Base-by-base conservation (phyloP, 495 filamentous ascomycete genomes). In the Aspergillus sclerotiicarbonarius region DNA sequence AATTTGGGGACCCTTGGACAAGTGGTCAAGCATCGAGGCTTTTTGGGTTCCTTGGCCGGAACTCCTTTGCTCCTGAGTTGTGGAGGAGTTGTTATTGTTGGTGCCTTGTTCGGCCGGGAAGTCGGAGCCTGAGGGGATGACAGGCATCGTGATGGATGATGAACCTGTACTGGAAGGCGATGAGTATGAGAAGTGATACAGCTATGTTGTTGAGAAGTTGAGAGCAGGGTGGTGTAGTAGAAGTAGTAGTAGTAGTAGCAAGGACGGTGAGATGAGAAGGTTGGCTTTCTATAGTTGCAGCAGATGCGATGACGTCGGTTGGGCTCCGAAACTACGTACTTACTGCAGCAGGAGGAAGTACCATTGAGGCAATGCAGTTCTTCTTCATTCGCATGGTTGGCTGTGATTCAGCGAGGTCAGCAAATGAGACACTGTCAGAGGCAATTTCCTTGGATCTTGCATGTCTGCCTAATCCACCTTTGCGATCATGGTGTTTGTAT, bases 1-100 rank as follows among this genome's bases (percentile, higher is more conserved):
- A 47, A 79, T 78, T 37, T 71, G 69, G 44, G 78, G 78, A 7
- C 77, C 78, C 59, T 80, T 80, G 4, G 71, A 76, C 15, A 74
- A 30, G 52, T 71, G 55, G 41, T 80, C 76, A 16, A 63, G 32
- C 0, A 67, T 65, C 7, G 64, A 63, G 15, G 77, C 68, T 53
- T 78, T 79, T 51, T 68, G 54, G 4, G 37, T 52, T 10, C 64
- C 63, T 30, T 74, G 58, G 10, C 49, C 53, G 18, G 58, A 16
- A 33, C 64, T 60, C 45, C 48, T 65, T 46, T 66, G 56, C 15
- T 54, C 57, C 16, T 62, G 56, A 13, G 55, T 43, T 8, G 32
- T 51, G 19, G 54, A 60, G 25, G 64, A 56, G 51, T 66, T 61
- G 25, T 61, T 66, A 47, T 59, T 56, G 50, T 53, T 51, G 31